A percentile compares a stretch with the other conserved stretches of the same genome.
phyloP scores from a whole-genome alignment of 306 rosid genomes.

The Malus fusca region DNA sequence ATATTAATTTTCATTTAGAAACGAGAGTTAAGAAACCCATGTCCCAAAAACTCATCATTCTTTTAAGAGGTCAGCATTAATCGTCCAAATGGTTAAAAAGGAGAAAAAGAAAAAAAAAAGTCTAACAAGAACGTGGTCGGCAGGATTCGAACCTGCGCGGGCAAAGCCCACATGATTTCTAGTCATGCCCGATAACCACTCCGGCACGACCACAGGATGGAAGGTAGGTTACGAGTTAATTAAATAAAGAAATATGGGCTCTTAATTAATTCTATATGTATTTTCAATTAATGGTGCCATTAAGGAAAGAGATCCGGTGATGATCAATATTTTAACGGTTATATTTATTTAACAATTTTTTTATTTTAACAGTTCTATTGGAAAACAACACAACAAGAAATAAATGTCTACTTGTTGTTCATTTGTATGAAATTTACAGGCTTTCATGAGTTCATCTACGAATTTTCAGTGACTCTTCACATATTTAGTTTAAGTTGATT shows the following conservation, averaged over 20 bases:
- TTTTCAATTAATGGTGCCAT: too few relatives aligned
- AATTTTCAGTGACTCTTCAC: too few relatives aligned
- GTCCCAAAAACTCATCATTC: too few relatives aligned
- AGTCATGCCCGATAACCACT: conserved; percentile 32
- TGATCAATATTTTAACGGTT: neutral
- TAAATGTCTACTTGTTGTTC: neutral
- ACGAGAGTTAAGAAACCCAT: too few relatives aligned
- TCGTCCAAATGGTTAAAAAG: too few relatives aligned
- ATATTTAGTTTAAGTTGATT: too few relatives aligned
- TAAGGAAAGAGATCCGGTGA: neutral
- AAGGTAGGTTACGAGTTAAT: rapidly evolving
- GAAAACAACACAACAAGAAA: neutral
- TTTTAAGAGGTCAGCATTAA: too few relatives aligned
- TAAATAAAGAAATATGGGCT: rapidly evolving
- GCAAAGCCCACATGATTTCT: conserved; percentile 30
- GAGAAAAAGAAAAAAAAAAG: rapidly evolving
- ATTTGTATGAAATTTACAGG: neutral
- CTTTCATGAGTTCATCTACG: too few relatives aligned
- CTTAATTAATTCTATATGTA: too few relatives aligned
- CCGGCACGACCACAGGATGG: conserved; percentile 12
- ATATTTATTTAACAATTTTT: too few relatives aligned
- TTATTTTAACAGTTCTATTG: neutral
- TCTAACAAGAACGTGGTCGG: conserved; percentile 1
- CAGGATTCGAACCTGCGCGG: conserved; percentile 30
- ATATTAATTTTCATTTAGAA: too few relatives aligned